Conservation (phyloP, 768 basidiomycete genomes). For the Leccinum incarnatum region DNA sequence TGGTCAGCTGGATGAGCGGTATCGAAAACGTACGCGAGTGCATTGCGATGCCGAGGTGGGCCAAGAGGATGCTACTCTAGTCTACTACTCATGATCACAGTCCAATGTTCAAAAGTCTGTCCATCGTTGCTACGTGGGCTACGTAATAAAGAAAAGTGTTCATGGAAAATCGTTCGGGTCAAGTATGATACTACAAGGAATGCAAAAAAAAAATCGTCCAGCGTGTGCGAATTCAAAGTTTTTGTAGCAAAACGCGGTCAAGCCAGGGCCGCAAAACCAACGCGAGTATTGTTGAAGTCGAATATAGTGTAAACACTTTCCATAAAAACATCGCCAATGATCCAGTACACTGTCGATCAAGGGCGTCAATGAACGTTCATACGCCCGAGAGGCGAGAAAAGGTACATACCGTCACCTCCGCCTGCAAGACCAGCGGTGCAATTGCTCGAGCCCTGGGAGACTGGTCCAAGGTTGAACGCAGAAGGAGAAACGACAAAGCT, state of each 20-base stretch:
- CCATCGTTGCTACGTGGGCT: background rate
- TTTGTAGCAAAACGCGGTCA: conserved; percentile 2
- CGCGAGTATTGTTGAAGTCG: conserved; percentile 32
- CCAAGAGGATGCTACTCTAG: conserved; percentile 70
- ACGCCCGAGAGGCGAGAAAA: background rate
- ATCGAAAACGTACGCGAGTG: conserved; percentile 92
- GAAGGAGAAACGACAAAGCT: conserved; percentile 35
- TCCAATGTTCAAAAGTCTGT: background rate
- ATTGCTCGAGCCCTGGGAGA: conserved; percentile 27
- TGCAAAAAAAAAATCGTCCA: conserved; percentile 4
- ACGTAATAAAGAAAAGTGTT: background rate
- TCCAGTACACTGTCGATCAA: conserved; percentile 24
- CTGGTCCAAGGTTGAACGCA: conserved; percentile 43
- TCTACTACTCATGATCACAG: background rate
- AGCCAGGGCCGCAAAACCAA: conserved; percentile 41
- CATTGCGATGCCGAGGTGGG: conserved; percentile 89
- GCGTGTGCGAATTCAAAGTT: background rate
- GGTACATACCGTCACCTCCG: conserved; percentile 21
- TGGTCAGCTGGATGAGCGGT: conserved; percentile 84
- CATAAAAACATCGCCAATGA: conserved; percentile 36
- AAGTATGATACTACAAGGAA: background rate
- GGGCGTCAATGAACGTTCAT: background rate
- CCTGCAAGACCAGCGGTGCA: conserved; percentile 40
- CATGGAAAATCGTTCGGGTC: background rate
- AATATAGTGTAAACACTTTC: conserved; percentile 33